phyloP scores from a whole-genome alignment of 2,329 filamentous ascomycete species.

The Cladophialophora immunda region DNA sequence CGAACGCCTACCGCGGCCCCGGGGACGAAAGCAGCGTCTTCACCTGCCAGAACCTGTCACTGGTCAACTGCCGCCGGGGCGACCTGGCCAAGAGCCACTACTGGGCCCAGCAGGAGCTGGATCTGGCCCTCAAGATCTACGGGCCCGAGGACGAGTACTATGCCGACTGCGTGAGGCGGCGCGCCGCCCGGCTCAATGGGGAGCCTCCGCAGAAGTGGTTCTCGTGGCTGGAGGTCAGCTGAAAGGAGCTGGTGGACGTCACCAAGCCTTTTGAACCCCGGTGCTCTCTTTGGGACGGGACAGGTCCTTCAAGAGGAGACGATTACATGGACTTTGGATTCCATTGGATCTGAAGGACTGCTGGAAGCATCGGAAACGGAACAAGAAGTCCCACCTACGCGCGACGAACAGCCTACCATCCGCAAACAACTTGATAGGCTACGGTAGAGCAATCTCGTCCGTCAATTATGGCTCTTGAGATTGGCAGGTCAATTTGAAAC shows the following conservation, averaged over 20 bases:
- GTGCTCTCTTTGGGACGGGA: neutral
- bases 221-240: constrained; percentile 19
- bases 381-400: neutral
- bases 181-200: neutral
- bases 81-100: constrained; percentile 6
- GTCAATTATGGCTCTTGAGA: neutral
- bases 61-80: constrained; percentile 6
- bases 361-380: too few relatives aligned
- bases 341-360: too few relatives aligned
- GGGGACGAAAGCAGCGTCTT: constrained; percentile 12
- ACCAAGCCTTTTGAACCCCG: neutral
- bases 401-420: neutral
- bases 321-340: too few relatives aligned
- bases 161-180: neutral
- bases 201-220: constrained; percentile 12
- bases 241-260: neutral
- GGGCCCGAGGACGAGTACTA: constrained; percentile 13
- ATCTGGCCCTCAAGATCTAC: constrained; percentile 11
- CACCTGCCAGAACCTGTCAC: constrained; percentile 21
- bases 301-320: too few relatives aligned
- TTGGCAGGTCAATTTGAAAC: constrained; percentile 41
- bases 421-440: neutral
- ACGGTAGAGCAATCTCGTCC: too few relatives aligned
- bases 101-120: constrained; percentile 13
- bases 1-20: neutral